Conservation (phyloP, 176 grass and related monocot species). For the Oryza meridionalis region DNA sequence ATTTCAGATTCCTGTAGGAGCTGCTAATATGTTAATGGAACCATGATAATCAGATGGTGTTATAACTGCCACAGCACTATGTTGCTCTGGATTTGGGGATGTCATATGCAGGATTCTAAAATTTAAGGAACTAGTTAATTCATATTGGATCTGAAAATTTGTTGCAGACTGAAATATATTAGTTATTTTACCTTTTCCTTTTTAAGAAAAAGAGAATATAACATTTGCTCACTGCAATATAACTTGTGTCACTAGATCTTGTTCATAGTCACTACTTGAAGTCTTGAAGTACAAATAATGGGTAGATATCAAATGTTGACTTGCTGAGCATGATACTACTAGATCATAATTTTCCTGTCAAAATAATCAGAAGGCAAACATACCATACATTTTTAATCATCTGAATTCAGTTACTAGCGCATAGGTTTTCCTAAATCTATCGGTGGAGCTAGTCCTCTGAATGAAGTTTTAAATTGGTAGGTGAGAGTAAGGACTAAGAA, state of each 20-base stretch:
- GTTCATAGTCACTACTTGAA: slow-evolving; percentile 5
- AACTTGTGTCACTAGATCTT: neutral
- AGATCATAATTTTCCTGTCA: neutral
- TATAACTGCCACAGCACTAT: neutral
- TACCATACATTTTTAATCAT: neutral
- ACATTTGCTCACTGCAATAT: slow-evolving; percentile 1
- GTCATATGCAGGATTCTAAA: slow-evolving; percentile 19
- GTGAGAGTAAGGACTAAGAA: slow-evolving; percentile 34
- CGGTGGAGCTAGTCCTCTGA: slow-evolving; percentile 25
- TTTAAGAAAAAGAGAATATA: neutral
- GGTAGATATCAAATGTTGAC: slow-evolving; percentile 9
- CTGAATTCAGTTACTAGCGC: neutral
- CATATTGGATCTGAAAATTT: neutral
- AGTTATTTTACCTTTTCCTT: neutral
- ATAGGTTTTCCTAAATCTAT: slow-evolving; percentile 4
- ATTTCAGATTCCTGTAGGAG: slow-evolving; percentile 9
- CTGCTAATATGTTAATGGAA: slow-evolving; percentile 7
- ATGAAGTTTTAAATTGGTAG: slow-evolving; percentile 21
- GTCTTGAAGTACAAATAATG: neutral
- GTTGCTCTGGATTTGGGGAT: slow-evolving; percentile 14
- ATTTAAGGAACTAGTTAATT: neutral
- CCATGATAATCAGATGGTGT: neutral
- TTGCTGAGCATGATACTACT: neutral
- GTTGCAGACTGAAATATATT: slow-evolving; percentile 1
- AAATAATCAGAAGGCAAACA: slow-evolving; percentile 12